Evolutionary conservation across 2,329 filamentous ascomycete species (phyloP), one percentile per base, ranked within the genome.

Genomic region (Penicillium paneum): DNA sequence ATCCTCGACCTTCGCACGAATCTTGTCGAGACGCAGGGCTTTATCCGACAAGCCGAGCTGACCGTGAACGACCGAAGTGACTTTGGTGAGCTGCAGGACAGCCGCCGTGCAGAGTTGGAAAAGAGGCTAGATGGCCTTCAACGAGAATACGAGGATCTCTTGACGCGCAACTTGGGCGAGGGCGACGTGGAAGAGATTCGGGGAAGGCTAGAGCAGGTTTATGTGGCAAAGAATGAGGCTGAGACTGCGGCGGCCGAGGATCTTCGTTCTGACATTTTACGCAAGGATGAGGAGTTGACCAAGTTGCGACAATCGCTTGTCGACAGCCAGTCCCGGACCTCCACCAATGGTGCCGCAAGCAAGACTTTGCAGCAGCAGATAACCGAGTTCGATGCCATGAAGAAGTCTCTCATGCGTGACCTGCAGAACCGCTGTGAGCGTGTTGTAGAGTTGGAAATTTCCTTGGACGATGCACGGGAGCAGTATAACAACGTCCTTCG

Each of bases 371-470:
- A 96, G 72, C 93, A 99, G 78, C 94, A 97, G 77, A 96, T 99
- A 74, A 90, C 93, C 55, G 94, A 99, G 72, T 99, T 99, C 66
- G 94, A 99, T 74, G 89, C 91, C 56, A 99, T 99, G 92, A 99
- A 99, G 86, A 99, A 99, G 84, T 96, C 90, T 63, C 81, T 99
- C 64, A 99, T 99, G 94, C 90, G 94, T 54, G 94, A 99, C 75
- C 80, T 99, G 62, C 94, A 99, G 76, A 97, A 99, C 79, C 88
- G 94, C 58, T 99, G 94, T 75, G 94, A 99, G 79, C 88, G 94
- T 63, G 92, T 99, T 32, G 94, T 99, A 17, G 94, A 99, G 79
- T 85, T 99, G 28, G 94, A 99, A 76, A 99, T 99, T 68, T 96
- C 90, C 34, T 83, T 99, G 47, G 94, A 99, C 70, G 92, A 97